Base-by-base conservation (phyloP, 1,284 basidiomycete genomes). In the Fomitiporia mediterranea region DNA sequence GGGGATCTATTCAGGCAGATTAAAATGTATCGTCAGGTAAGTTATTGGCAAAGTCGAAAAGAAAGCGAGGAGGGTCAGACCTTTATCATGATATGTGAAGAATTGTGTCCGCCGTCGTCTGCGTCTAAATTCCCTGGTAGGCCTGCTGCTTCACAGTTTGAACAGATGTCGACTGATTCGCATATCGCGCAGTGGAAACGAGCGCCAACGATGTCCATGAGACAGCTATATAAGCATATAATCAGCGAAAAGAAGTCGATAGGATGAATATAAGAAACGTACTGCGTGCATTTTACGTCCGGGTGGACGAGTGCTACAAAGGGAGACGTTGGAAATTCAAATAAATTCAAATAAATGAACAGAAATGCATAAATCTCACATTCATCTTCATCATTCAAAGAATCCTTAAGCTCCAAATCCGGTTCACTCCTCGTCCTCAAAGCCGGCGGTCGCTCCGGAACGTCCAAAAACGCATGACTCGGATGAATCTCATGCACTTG, bases 101-200 rank as follows among this genome's bases (percentile, higher is more conserved):
- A 89, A 57, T 77, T 79, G 63, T 91, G 89, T 0, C 86, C 88
- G 6, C 82, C 84, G 43, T 90, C 86, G 1, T 79, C 74, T 0
- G 86, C 84, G 60, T 90, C 85, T 5, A 91, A 69, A 60, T 90
- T 89, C 2, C 87, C 89, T 3, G 88, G 87, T 15, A 93, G 75
- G 15, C 91, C 90, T 8, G 85, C 88, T 3, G 85, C 84, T 68
- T 95, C 93, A 68, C 93, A 96, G 63, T 93, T 91, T 17, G 86
- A 82, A 65, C 93, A 96, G 17, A 95, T 91, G 63, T 91, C 89
- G 28, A 91, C 78, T 9, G 80, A 77, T 52, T 82, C 77, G 65
- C 93, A 96, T n/a, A 91, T 84, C 6, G 89, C 89, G 63, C 93
- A 96, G 65, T 93, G 93, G 70, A 93, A 95, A 5, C 90, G 80